These are phyloP conservation scores for Paecilomyces dactylethromorphus DNA, from an alignment of 2,329 filamentous ascomycete species.

Conservation along the genomic window DNA sequence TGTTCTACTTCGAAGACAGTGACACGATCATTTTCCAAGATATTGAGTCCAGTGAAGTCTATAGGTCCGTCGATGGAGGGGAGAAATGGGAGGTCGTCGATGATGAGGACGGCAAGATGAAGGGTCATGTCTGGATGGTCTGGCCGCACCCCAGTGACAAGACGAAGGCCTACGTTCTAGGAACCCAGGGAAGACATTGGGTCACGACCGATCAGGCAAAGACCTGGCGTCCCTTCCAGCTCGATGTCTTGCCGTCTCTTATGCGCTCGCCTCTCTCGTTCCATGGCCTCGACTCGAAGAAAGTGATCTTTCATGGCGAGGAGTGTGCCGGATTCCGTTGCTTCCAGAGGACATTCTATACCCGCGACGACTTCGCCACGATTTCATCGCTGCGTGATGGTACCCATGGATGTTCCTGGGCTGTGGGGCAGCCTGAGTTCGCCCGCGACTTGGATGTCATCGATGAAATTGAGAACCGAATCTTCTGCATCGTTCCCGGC, in stretches of 20 bases:
- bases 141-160: constrained; percentile 73
- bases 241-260: constrained; percentile 51
- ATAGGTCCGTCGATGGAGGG: constrained; percentile 75
- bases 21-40: constrained; percentile 75
- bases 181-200: constrained; percentile 65
- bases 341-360: constrained; percentile 62
- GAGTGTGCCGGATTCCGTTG: constrained; percentile 61
- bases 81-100: constrained; percentile 66
- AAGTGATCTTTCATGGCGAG: constrained; percentile 77
- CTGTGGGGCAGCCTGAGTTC: constrained; percentile 68
- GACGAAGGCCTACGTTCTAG: constrained; percentile 73
- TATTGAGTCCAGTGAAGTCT: constrained; percentile 56
- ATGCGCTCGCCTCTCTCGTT: constrained; percentile 60
- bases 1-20: constrained; percentile 89
- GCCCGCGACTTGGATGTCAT: constrained; percentile 46
- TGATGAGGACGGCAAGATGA: constrained; percentile 49
- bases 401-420: constrained; percentile 79
- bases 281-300: constrained; percentile 75
- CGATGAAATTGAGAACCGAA: constrained; percentile 60
- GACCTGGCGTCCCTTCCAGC: constrained; percentile 69
- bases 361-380: constrained; percentile 74
- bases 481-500: constrained; percentile 75
- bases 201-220: constrained; percentile 77
- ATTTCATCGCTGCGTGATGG: constrained; percentile 59
- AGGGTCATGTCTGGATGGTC: constrained; percentile 49